Evolutionary conservation across 257 asterid species (phyloP), one percentile per base, ranked within the genome.

Genomic region (Forsythia suspensa): DNA sequence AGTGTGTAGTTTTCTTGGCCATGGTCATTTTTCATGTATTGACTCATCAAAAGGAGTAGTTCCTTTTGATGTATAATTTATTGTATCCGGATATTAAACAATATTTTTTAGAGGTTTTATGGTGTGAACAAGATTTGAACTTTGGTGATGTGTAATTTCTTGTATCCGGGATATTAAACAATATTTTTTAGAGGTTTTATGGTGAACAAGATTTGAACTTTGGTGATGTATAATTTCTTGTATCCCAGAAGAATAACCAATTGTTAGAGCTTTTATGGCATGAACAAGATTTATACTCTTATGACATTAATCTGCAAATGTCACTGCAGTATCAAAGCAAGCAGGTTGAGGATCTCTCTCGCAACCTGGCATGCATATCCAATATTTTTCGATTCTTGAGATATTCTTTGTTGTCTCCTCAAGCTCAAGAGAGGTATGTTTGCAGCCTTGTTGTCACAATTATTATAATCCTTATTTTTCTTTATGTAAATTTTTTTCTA

Each of bases 321-420:
- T 82, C 87, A 75, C 81, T 90, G 90, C 90, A 87, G 91, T 82
- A 77, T 55, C 82, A 79, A 71, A 79, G 76, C 82, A 82, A 82
- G 87, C 90, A 85, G 88, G 86, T 83, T 76, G 84, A 79, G 86
- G 84, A 80, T 84, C 73, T 74, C 63, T 46, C 75, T 80, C 74
- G 77, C 88, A 78, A 76, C 74, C 79, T 84, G 86, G 85, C 84
- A 81, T 72, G 71, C 21, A 40, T 80, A 77, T 76, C 79, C 70
- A 85, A 82, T 84, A 82, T 18, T 38, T 86, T 84, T 86, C 75
- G 79, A 79, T 6, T 84, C 78, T 81, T 73, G 89, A 77, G 88
- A 81, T 82, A 76, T 80, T 81, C 65, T 34, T 86, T 46, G 59
- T 68, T 79, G 66, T 69, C 76, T 72, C 80, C 78, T 78, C 41